Percentiles rank a stretch among this genome's conserved stretches.
Evolutionary conservation across 2,329 filamentous ascomycete genomes (phyloP).

Genomic region (Pyrenochaeta sp.): DNA sequence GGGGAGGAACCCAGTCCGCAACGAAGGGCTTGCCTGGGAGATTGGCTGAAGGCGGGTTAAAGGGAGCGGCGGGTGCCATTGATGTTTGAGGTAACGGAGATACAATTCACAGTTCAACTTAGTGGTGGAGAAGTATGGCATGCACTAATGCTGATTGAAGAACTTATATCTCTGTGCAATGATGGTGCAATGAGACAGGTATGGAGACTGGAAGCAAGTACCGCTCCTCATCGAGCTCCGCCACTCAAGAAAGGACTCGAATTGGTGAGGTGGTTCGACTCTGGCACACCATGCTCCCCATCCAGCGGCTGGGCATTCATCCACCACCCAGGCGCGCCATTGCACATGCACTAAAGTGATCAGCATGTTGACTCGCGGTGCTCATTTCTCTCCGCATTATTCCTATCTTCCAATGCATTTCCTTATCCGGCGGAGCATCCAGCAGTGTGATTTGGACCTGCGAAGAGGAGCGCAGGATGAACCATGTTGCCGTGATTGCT

Average conservation of each 20-base stretch:
- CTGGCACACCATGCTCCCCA: neutral
- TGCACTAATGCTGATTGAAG: neutral
- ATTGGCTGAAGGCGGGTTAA: conserved; percentile 29
- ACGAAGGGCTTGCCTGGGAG: conserved; percentile 32
- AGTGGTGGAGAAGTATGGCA: neutral
- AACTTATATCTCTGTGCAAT: neutral
- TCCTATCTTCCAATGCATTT: too few species aligned
- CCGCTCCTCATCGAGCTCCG: neutral
- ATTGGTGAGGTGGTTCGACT: neutral
- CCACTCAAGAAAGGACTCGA: neutral
- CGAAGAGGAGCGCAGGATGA: too few species aligned
- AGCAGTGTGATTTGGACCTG: neutral
- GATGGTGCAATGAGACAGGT: too few species aligned
- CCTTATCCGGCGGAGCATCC: neutral
- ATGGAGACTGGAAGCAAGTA: neutral
- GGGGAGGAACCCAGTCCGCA: conserved; percentile 49
- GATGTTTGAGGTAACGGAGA: neutral
- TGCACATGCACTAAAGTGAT: neutral
- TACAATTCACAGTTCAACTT: neutral
- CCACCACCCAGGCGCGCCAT: neutral
- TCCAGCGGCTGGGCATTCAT: neutral
- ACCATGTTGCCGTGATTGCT: neutral
- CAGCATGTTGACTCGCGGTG: too few species aligned
- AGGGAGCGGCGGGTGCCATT: conserved; percentile 26
- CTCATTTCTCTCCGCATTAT: too few species aligned